Conservation (phyloP, 2,329 filamentous ascomycete genomes). For the Elsinoe ampelina region DNA sequence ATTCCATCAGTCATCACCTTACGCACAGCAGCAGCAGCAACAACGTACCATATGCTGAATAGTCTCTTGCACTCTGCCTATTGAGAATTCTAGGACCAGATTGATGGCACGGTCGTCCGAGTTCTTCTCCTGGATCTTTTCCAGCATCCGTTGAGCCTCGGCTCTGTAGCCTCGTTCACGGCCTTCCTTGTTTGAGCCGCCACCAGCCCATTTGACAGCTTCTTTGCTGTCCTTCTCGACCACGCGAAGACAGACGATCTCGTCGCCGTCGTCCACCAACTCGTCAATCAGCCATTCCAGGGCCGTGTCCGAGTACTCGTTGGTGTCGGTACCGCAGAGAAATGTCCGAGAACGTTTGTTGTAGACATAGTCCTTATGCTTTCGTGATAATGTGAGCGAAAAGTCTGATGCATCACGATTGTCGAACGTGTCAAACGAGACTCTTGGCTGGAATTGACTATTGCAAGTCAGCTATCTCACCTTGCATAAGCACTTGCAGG, state of each 20-base stretch:
- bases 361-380: constrained; percentile 77
- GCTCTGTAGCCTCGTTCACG: constrained; percentile 53
- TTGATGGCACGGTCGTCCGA: constrained; percentile 74
- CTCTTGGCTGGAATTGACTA: constrained; percentile 56
- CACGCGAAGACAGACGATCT: constrained; percentile 82
- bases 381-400: constrained; percentile 73
- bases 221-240: constrained; percentile 73
- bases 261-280: constrained; percentile 85
- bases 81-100: constrained; percentile 74
- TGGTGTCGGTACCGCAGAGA: constrained; percentile 82
- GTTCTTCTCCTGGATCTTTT: constrained; percentile 71
- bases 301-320: constrained; percentile 85
- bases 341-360: constrained; percentile 77
- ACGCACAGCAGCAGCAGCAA: no score
- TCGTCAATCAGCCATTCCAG: constrained; percentile 88
- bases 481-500: neutral
- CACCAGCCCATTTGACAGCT: constrained; percentile 35
- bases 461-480: neutral
- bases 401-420: constrained; percentile 58
- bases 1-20: constrained; percentile 12
- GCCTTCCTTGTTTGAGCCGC: constrained; percentile 52
- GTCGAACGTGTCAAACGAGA: constrained; percentile 67
- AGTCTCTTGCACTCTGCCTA: constrained; percentile 81
- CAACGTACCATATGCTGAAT: constrained; percentile 75
- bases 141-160: constrained; percentile 65